Evolutionary conservation across 257 asterid species (phyloP), one percentile per base, ranked within the genome.

Genomic region (Nicotiana knightiana): DNA sequence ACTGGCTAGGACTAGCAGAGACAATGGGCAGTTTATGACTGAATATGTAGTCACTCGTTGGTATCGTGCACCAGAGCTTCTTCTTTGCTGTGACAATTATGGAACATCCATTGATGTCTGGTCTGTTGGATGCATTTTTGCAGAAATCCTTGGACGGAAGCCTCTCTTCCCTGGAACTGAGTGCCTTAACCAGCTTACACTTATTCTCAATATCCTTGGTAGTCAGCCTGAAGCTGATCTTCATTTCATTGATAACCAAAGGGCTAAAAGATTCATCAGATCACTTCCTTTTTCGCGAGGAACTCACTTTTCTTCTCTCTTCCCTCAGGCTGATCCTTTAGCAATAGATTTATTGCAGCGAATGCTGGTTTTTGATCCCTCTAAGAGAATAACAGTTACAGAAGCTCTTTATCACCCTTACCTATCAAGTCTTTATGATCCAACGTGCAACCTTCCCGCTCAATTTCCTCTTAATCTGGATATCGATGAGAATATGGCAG

Each of bases 91-190:
- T 39, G 89, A 88, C 82, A 83, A 86, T 18, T 86, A 86, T 9
- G 88, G 89, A 79, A 81, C 89, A 68, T 88, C 91, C 33, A 88
- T 88, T 51, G 91, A 86, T 13, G 81, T 88, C 39, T 88, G 89
- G 89, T 88, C 91, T 55, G 91, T 88, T 15, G 91, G 91, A 26
- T 88, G 91, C 80, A 88, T 88, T 79, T 88, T 88, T 59, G 91
- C 88, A 1, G 91, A 86, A 67, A 86, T 88, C 58, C 88, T 88
- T 17, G 91, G 88, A 13, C 76, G 91, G 30, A 88, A 88, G 81
- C 91, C 91, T 18, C 67, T 88, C 53, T 88, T 88, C 71, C 91
- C 89, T 3, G 91, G 91, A 73, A 82, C 87, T 7, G 91, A 88
- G 55, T 88, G 89, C 83, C 89, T 88, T 30, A 86, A 63, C 59